Conservation (phyloP, 176 grass and related monocot species). For the Coix lacrymajobi region DNA sequence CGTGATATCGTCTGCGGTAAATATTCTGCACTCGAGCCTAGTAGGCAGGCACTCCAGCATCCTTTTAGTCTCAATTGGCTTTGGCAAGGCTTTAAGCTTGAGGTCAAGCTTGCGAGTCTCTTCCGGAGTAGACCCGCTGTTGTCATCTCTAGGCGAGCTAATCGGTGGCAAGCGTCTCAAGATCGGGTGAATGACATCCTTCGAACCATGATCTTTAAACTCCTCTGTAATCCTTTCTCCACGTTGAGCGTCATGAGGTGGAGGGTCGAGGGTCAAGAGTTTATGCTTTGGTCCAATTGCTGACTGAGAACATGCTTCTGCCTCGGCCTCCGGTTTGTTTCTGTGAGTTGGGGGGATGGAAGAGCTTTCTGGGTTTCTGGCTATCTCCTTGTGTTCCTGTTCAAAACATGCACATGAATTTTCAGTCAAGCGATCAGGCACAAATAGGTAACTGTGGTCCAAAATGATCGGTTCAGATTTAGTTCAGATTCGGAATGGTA, state of each 20-base stretch:
- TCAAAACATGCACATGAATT: constrained; percentile 26
- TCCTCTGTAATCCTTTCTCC: constrained; percentile 27
- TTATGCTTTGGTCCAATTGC: constrained; percentile 28
- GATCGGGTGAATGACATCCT: constrained; percentile 1
- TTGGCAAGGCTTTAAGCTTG: constrained; percentile 31
- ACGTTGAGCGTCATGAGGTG: constrained; percentile 10
- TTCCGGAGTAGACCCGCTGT: neutral
- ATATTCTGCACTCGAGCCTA: constrained; percentile 50
- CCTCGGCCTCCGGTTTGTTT: constrained; percentile 14
- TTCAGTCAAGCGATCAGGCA: neutral
- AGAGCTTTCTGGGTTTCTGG: neutral
- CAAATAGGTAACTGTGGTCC: constrained; percentile 3
- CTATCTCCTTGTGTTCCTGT: constrained; percentile 37
- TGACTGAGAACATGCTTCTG: constrained; percentile 15
- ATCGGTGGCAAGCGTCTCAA: constrained; percentile 37
- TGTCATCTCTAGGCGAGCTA: constrained; percentile 28
- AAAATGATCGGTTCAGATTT: constrained; percentile 17
- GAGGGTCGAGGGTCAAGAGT: constrained; percentile 11
- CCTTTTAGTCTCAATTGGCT: constrained; percentile 38
- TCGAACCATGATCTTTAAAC: neutral
- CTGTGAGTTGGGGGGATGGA: neutral
- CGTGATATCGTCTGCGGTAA: constrained; percentile 50
- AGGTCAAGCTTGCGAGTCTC: constrained; percentile 21
- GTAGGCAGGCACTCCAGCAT: constrained; percentile 66
- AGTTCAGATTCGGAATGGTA: constrained; percentile 20